Conservation (phyloP, 441 rosid species). For the Hura crepitans region DNA sequence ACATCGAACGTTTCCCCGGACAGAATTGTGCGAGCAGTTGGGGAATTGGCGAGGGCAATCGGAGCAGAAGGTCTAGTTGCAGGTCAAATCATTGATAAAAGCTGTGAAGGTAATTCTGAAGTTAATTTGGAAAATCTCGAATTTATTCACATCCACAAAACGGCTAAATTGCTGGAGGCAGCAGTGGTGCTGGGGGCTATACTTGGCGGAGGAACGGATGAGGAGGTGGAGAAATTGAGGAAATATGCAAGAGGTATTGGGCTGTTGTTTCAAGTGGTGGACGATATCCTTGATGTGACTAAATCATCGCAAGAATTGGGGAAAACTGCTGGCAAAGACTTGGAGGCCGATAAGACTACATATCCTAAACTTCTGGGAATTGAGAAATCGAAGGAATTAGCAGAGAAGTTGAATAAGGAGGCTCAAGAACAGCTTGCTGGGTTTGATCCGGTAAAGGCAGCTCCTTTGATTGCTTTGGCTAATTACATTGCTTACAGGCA, state of each 20-base stretch:
- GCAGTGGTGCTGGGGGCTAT: conserved; percentile 79
- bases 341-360: conserved; percentile 49
- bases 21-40: conserved; percentile 50
- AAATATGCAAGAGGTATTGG: conserved; percentile 66
- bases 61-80: conserved; percentile 78
- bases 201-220: conserved; percentile 72
- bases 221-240: conserved; percentile 66
- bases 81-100: conserved; percentile 79
- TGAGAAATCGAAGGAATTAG: conserved; percentile 65
- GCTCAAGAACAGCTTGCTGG: conserved; percentile 56
- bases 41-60: conserved; percentile 63
- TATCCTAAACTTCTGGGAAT: conserved; percentile 87
- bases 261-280: conserved; percentile 77
- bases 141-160: conserved; percentile 79
- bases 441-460: conserved; percentile 61
- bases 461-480: conserved; percentile 87
- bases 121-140: conserved; percentile 68
- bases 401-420: conserved; percentile 58
- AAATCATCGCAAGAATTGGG: conserved; percentile 71
- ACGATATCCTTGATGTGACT: conserved; percentile 79
- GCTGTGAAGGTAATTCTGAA: conserved; percentile 50
- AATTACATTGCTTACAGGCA: conserved; percentile 82
- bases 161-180: conserved; percentile 74
- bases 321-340: conserved; percentile 86
- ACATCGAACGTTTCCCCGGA: conserved; percentile 46